Conservation (phyloP, 1,284 basidiomycete species). For the Exobasidium rhododendri region DNA sequence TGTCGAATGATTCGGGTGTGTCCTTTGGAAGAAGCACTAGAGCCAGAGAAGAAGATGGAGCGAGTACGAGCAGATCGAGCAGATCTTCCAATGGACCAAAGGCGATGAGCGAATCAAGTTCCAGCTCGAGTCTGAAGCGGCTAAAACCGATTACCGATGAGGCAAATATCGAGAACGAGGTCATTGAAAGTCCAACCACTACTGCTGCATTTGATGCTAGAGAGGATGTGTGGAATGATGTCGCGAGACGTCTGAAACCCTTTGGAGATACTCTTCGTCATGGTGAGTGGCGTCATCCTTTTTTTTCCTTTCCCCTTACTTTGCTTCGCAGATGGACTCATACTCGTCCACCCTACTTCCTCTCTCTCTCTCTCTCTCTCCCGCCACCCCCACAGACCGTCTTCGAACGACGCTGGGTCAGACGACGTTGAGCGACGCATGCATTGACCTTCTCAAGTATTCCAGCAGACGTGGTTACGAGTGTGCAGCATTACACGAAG, state of each 20-base stretch:
- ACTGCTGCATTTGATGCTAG: constrained; percentile 17
- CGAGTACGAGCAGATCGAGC: not conserved
- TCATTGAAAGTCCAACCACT: not conserved
- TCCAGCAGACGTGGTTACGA: not conserved
- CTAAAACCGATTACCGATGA: constrained; percentile 20
- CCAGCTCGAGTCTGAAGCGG: constrained; percentile 20
- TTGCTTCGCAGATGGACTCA: constrained; percentile 20
- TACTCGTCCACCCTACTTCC: constrained; percentile 16
- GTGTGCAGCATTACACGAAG: constrained; percentile 16
- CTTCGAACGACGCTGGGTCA: constrained; percentile 10
- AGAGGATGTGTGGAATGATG: constrained; percentile 26
- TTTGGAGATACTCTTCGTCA: constrained; percentile 32
- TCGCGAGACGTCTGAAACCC: constrained; percentile 29
- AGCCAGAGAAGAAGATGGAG: constrained; percentile 6
- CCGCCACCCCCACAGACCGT: constrained; percentile 3
- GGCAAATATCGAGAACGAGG: not conserved
- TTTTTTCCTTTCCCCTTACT: too few species aligned
- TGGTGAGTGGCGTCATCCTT: constrained; percentile 16
- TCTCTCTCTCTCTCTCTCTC: too few species aligned
- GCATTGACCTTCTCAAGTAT: not conserved
- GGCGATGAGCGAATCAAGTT: constrained; percentile 22
- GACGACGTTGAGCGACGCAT: not conserved
- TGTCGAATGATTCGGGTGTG: constrained; percentile 33
- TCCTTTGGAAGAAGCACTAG: constrained; percentile 17
- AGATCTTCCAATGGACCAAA: constrained; percentile 22